These are phyloP conservation scores for Monosporascus sp. DNA, from an alignment of 2,329 filamentous ascomycete species.

Conservation along the genomic window DNA sequence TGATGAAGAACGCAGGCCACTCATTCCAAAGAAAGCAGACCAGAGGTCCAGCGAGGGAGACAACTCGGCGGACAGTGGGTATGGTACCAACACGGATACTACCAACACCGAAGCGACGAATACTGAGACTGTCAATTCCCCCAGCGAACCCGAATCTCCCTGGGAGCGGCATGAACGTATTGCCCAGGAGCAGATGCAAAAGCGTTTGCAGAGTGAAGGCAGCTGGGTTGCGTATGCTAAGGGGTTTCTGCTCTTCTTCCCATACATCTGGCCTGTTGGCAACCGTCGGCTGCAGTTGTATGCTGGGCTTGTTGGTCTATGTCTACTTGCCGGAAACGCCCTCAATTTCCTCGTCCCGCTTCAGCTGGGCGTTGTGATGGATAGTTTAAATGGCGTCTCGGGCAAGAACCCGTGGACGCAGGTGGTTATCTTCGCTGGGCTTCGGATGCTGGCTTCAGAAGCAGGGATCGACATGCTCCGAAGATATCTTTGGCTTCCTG, in stretches of 20 bases:
- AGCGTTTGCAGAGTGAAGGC: slow-evolving; percentile 67
- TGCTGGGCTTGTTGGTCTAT: slow-evolving; percentile 60
- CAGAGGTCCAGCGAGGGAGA: slow-evolving; percentile 21
- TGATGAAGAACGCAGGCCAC: slow-evolving; percentile 53
- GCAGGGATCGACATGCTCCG: slow-evolving; percentile 50
- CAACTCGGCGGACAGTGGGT: slow-evolving; percentile 29
- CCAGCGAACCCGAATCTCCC: slow-evolving; percentile 44
- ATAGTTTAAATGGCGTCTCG: slow-evolving; percentile 54
- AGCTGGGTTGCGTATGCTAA: slow-evolving; percentile 75
- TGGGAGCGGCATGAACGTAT: slow-evolving; percentile 50
- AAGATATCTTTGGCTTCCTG: slow-evolving; percentile 53
- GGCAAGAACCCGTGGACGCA: slow-evolving; percentile 47
- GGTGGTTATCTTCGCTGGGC: slow-evolving; percentile 45
- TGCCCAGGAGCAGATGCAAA: slow-evolving; percentile 55
- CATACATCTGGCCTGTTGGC: slow-evolving; percentile 72
- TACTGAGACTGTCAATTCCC: slow-evolving; percentile 23
- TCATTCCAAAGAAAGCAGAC: slow-evolving; percentile 43
- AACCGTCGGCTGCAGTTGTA: slow-evolving; percentile 63
- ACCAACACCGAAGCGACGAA: slow-evolving; percentile 32
- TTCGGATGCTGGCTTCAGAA: slow-evolving; percentile 50
- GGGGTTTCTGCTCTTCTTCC: slow-evolving; percentile 70
- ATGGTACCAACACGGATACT: slow-evolving; percentile 38
- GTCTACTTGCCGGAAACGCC: slow-evolving; percentile 65
- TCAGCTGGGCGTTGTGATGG: slow-evolving; percentile 74
- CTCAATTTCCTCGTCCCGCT: slow-evolving; percentile 76